Evolutionary conservation across 805 yeast genomes (phyloP).

Genomic region (Saccharomycodes ludwigii): DNA sequence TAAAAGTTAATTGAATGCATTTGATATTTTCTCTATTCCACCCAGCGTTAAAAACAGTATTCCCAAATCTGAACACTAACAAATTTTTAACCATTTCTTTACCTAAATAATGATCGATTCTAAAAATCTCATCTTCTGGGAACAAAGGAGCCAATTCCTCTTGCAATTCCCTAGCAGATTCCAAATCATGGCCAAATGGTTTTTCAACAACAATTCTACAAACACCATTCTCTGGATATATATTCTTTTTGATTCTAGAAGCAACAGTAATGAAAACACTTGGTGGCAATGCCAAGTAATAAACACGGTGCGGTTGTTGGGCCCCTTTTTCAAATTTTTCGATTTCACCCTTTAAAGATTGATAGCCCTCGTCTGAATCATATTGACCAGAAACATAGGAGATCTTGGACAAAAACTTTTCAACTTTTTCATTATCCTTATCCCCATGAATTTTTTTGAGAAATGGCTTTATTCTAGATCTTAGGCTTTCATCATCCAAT

Average conservation of each 20-base stretch:
- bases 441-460: conserved; percentile 43
- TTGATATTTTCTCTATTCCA: conserved; percentile 78
- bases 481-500: conserved; percentile 53
- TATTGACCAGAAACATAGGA: conserved; percentile 70
- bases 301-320: conserved; percentile 59
- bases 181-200: conserved; percentile 92
- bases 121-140: conserved; percentile 80
- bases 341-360: conserved; percentile 40
- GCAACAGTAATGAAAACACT: conserved; percentile 78
- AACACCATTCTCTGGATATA: conserved; percentile 55
- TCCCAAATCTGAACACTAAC: conserved; percentile 80
- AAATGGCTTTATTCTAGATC: conserved; percentile 49
- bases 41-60: conserved; percentile 72
- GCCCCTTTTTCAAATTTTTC: conserved; percentile 45
- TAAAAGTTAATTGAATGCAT: conserved; percentile 80
- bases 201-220: conserved; percentile 87
- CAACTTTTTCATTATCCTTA: conserved; percentile 30
- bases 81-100: conserved; percentile 97
- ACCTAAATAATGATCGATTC: conserved; percentile 96
- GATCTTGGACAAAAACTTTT: conserved; percentile 53
- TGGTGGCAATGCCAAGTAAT: conserved; percentile 92
- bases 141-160: conserved; percentile 69
- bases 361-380: conserved; percentile 68
- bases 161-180: conserved; percentile 68
- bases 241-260: conserved; percentile 50